Base-by-base conservation (phyloP, 2,329 filamentous ascomycete species). In the Alternaria alternata region DNA sequence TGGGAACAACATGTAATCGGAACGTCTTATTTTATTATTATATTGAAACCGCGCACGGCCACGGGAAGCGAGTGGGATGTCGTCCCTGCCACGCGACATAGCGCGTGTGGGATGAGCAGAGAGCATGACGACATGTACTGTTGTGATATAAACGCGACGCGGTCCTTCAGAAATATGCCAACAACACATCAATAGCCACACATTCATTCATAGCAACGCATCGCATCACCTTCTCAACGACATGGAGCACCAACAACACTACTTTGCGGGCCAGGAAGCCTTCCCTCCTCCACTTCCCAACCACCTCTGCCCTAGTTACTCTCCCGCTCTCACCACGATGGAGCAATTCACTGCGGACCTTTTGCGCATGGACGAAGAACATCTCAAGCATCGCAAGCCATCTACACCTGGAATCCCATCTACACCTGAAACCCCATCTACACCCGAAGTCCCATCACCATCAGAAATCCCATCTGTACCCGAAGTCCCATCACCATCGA, bases 1-100 rank as follows among this genome's bases (percentile, higher is more conserved):
- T 18, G 77, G 79, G 5, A 54, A 67, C 7, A 75, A 70, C 11
- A 62, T 81, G 26, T 20, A 42, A 58, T 58, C 42, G 55, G 52
- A 32, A 24, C 22, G 42, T 22, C 24, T 22, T 24, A 30, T n/a
- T 54, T 57, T 41, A 24, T 41, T 58, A 30, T 47, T 54, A 5
- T 56, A 44, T 59, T 59, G 52, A 59, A 59, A 59, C 57, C 24
- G 46, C 41, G 52, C 44, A 48, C n/a, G 52, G 57, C 57, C 52
- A 52, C 55, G 57, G 38, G 47, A 18, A 18, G 32, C 30, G 20
- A 36, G 57, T 47, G 49, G 49, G 46, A 59, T 59, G 32, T 41
- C 20, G 24, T 28, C 12, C 20, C 39, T 56, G 52, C 52, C 57
- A 56, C 57, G 57, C 57, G 46, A 54, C 39, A 46, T 51, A 20